A percentile compares a stretch with the other conserved stretches of the same genome.
phyloP scores from a whole-genome alignment of 345 rosid genomes.

The Heritiera littoralis region DNA sequence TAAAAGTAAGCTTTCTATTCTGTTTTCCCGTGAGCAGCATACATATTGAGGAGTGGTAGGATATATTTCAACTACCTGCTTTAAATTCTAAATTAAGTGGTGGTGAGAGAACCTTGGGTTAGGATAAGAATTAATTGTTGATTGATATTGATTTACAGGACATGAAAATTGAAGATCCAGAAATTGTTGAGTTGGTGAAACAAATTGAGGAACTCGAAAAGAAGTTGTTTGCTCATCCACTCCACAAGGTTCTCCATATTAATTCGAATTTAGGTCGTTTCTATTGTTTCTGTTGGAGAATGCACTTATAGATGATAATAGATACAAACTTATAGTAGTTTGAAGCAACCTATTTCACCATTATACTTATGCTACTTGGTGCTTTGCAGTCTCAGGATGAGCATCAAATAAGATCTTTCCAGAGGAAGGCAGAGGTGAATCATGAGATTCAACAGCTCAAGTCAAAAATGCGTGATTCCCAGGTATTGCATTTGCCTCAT shows the following conservation, averaged over 20 bases:
- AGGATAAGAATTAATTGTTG: not conserved
- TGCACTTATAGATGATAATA: not conserved
- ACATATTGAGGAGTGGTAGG: not conserved
- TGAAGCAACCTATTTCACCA: constrained; percentile 17
- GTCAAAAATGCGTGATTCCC: constrained; percentile 95
- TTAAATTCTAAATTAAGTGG: not conserved
- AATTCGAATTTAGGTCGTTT: not conserved
- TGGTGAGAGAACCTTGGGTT: not conserved
- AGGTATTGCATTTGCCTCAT: constrained; percentile 51
- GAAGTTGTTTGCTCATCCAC: constrained; percentile 81
- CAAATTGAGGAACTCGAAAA: constrained; percentile 80
- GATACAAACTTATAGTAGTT: constrained; percentile 1
- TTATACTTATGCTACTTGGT: constrained; percentile 12
- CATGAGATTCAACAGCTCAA: constrained; percentile 94
- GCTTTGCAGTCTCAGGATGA: constrained; percentile 75
- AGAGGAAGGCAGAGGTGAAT: constrained; percentile 91
- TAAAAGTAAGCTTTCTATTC: not conserved
- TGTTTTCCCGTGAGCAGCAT: not conserved
- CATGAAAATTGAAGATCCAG: constrained; percentile 92
- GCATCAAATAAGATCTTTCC: constrained; percentile 71
- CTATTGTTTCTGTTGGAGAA: not conserved
- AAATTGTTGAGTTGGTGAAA: constrained; percentile 78
- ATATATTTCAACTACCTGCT: constrained; percentile 4
- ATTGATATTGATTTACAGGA: constrained; percentile 54
- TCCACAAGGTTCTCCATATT: constrained; percentile 68